A percentile compares a stretch with the other conserved stretches of the same genome.
These are phyloP conservation scores for Cryptococcus floricola DNA, from an alignment of 1,284 basidiomycete species.

Conservation along the genomic window DNA sequence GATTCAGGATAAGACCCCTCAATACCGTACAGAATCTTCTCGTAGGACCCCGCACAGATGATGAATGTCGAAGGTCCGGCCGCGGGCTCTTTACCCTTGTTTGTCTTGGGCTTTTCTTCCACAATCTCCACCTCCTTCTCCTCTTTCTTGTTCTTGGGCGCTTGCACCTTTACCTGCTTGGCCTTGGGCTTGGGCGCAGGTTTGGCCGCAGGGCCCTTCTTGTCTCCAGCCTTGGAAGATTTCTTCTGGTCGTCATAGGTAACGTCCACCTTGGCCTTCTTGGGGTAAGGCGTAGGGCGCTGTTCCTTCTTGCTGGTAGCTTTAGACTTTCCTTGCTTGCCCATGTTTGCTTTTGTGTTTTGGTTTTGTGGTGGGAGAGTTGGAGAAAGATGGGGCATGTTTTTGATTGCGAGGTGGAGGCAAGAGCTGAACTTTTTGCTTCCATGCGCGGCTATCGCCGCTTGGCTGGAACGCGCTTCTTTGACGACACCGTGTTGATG, in stretches of 20 bases:
- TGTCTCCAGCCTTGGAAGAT: slow-evolving; percentile 1
- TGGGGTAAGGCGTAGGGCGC: slow-evolving; percentile 26
- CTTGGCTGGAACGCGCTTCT: too few species aligned
- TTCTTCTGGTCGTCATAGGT: slow-evolving; percentile 27
- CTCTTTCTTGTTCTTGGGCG: not conserved
- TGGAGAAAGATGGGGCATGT: not conserved
- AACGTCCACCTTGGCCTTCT: slow-evolving; percentile 41
- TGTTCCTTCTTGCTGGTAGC: not conserved
- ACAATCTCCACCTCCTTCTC: not conserved
- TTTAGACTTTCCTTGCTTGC: not conserved
- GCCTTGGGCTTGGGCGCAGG: not conserved
- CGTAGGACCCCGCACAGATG: slow-evolving; percentile 86
- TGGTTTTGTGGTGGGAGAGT: not conserved
- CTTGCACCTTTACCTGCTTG: not conserved
- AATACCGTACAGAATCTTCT: slow-evolving; percentile 90
- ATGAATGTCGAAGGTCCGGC: slow-evolving; percentile 60
- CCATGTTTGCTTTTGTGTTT: not conserved
- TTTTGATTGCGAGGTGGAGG: too few species aligned
- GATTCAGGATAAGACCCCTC: slow-evolving; percentile 56
- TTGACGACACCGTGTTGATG: not conserved
- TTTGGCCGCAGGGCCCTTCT: not conserved
- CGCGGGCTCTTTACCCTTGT: slow-evolving; percentile 15
- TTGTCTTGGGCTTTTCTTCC: not conserved
- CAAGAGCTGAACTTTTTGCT: too few species aligned
- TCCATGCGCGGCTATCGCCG: too few species aligned